phyloP scores from a whole-genome alignment of 78 protist genomes.

The Andalucia godoyi region DNA sequence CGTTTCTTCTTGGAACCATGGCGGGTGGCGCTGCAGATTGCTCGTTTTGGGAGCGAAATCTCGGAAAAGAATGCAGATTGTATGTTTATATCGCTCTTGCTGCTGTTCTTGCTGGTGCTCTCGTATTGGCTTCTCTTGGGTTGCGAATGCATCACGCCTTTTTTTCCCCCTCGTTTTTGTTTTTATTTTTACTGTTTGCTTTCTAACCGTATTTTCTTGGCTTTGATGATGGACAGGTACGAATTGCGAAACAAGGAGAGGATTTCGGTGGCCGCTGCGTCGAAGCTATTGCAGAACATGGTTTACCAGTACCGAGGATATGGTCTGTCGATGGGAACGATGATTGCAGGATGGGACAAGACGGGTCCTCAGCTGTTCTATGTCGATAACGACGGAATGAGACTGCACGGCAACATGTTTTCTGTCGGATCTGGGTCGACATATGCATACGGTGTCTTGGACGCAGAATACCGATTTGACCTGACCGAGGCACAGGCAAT shows the following conservation, averaged over 20 bases:
- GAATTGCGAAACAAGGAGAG: constrained; percentile 83
- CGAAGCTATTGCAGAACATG: constrained; percentile 91
- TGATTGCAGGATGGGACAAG: constrained; percentile 98
- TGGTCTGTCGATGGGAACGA: constrained; percentile 98
- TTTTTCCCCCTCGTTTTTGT: too few relatives aligned
- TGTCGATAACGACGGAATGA: constrained; percentile 93
- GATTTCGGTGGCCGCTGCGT: constrained; percentile 98
- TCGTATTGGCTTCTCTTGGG: too few relatives aligned
- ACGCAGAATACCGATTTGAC: constrained; percentile 72
- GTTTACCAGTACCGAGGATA: constrained; percentile 78
- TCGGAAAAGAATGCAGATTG: constrained; percentile 81
- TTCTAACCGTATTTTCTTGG: too few relatives aligned
- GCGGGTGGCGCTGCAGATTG: constrained; percentile 99
- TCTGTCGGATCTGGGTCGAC: constrained; percentile 98
- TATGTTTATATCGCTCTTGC: constrained; percentile 9
- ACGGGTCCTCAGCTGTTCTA: constrained; percentile 88
- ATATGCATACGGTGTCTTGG: constrained; percentile 99
- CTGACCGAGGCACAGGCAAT: constrained; percentile 79
- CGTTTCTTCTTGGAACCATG: constrained; percentile 98
- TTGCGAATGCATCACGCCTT: too few relatives aligned
- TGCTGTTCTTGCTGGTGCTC: too few relatives aligned
- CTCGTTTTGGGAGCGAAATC: constrained; percentile 91
- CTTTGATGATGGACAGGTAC: constrained; percentile 14
- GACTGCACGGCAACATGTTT: constrained; percentile 80
- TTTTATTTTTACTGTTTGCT: too few relatives aligned